Evolutionary conservation across 2,329 filamentous ascomycete genomes (phyloP), one percentile per base, ranked within the genome.

Genomic region (Lasiodiplodia gonubiensis): DNA sequence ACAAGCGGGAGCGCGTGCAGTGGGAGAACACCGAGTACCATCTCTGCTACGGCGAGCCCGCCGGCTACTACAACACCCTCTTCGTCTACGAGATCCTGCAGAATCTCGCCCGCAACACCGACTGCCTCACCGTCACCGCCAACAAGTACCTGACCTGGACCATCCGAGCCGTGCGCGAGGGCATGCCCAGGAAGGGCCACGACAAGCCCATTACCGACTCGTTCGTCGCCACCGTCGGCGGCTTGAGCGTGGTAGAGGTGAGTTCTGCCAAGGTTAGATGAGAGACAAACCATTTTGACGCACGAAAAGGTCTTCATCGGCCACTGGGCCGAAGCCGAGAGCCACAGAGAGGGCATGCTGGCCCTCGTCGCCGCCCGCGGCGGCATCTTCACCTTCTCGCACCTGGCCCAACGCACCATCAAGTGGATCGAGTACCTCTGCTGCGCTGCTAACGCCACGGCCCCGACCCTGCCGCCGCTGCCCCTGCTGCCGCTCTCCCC

Each of bases 281-380:
- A n/a, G 1, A 54, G 3, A 7, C 16, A 3, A 35, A 14, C 33
- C 6, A 35, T 18, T 16, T 21, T 33, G 18, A n/a, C 16, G 16
- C 21, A 10, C 2, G 30, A 33, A 33, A 10, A 55, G 53, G 35
- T 14, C 33, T 55, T 33, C n/a, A 21, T 35, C 33, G 53, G 53
- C 7, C 18, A 27, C 18, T 55, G 53, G 53, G 18, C 33, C 18
- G 53, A 55, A 12, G 21, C 53, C 18, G 30, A 23, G 18, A n/a
- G 30, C 37, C 55, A 60, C 37, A 25, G 46, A 12, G 12, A 48
- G 7, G 55, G n/a, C 35, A n/a, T 60, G 21, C 55, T 27, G 12
- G 55, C 55, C 27, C 35, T 60, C 23, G 27, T 60, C 21, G 37
- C 35, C 16, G 55, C 55, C 12, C 55, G 55, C 37, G 55, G 55